phyloP scores from a whole-genome alignment of 1,139 yeast genomes.

The Zygosaccharomyces pseudobailii region DNA sequence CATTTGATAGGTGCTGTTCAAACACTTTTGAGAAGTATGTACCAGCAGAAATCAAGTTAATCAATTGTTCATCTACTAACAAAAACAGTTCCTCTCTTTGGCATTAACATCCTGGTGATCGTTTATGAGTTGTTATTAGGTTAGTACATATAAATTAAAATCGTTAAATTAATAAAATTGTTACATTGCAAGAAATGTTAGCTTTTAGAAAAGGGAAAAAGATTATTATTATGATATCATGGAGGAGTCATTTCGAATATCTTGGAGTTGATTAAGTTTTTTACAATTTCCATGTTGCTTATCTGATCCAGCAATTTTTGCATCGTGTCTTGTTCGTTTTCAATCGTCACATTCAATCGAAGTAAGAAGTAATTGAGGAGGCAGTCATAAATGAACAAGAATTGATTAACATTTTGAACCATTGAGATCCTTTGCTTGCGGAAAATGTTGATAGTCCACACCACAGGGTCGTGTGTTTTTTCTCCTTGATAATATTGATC shows the following conservation, averaged over 20 bases:
- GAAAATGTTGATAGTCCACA: slow-evolving; percentile 44
- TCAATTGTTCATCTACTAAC: slow-evolving; percentile 16
- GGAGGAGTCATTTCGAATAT: slow-evolving; percentile 6
- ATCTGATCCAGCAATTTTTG: slow-evolving; percentile 5
- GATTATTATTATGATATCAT: neutral
- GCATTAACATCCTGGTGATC: slow-evolving; percentile 61
- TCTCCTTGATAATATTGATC: slow-evolving; percentile 13
- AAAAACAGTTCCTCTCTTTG: slow-evolving; percentile 57
- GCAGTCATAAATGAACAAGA: slow-evolving; percentile 65
- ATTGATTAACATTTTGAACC: slow-evolving; percentile 81
- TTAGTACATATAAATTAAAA: slow-evolving; percentile 27
- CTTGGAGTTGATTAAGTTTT: slow-evolving; percentile 6
- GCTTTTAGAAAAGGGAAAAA: neutral
- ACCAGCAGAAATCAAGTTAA: neutral
- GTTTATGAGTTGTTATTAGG: slow-evolving; percentile 73
- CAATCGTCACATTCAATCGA: slow-evolving; percentile 14
- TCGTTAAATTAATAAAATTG: neutral
- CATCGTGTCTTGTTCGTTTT: slow-evolving; percentile 7
- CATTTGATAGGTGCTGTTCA: slow-evolving; percentile 68
- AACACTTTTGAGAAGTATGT: slow-evolving; percentile 62
- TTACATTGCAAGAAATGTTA: slow-evolving; percentile 1
- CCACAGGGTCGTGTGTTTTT: slow-evolving; percentile 46
- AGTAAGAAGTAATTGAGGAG: slow-evolving; percentile 31
- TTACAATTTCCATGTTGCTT: slow-evolving; percentile 5
- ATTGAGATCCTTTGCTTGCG: slow-evolving; percentile 74